A percentile compares a stretch with the other conserved stretches of the same genome.
Conservation (phyloP, 768 basidiomycete species). For the Russula abietina region DNA sequence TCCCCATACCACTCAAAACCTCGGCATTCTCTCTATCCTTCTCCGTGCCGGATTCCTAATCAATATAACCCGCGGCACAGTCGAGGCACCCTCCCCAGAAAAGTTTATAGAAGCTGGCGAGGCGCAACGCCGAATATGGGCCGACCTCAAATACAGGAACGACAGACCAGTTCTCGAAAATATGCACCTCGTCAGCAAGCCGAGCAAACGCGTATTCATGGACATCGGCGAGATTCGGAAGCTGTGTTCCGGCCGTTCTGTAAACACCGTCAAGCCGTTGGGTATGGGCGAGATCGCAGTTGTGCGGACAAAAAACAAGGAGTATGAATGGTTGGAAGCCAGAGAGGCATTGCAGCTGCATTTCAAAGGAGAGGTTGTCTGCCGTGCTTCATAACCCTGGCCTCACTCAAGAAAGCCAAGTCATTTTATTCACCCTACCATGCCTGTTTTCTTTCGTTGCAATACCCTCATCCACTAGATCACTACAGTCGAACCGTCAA, state of each 20-base stretch:
- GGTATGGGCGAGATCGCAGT: constrained; percentile 92
- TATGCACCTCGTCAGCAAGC: constrained; percentile 81
- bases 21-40: constrained; percentile 88
- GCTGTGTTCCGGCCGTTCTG: constrained; percentile 77
- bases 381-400: constrained; percentile 46
- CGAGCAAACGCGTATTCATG: constrained; percentile 77
- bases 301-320: constrained; percentile 62
- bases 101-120: constrained; percentile 55
- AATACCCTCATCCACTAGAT: not conserved
- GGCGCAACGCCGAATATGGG: constrained; percentile 81
- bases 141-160: constrained; percentile 87
- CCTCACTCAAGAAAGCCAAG: not conserved
- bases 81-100: constrained; percentile 54
- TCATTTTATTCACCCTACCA: not conserved
- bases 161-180: constrained; percentile 74
- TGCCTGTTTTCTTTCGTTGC: not conserved
- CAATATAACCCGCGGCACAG: constrained; percentile 73
- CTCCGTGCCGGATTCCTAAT: constrained; percentile 86
- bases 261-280: constrained; percentile 74
- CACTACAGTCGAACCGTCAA: not conserved
- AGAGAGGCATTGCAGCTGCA: constrained; percentile 81
- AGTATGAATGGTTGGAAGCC: constrained; percentile 86
- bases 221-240: constrained; percentile 62
- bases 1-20: constrained; percentile 80
- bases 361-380: constrained; percentile 80